These are phyloP conservation scores for Pseudisothecium myosuroides DNA, from an alignment of 225 moss, liverwort and hornwort genomes.

Conservation along the genomic window DNA sequence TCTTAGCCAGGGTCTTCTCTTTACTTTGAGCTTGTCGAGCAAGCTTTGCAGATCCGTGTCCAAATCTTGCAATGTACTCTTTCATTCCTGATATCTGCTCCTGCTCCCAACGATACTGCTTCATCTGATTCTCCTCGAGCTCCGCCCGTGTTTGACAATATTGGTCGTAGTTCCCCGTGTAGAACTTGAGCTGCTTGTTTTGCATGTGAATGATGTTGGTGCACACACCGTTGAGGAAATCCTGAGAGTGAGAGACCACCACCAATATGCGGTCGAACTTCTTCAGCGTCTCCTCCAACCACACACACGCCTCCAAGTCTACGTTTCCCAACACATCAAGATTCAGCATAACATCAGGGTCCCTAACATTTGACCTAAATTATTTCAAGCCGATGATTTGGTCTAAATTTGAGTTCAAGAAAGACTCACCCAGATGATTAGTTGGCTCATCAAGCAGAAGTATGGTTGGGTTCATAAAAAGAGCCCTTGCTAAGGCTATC, in stretches of 20 bases:
- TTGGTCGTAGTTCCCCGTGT: slow-evolving; percentile 74
- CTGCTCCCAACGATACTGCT: slow-evolving; percentile 93
- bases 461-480: slow-evolving; percentile 96
- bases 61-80: slow-evolving; percentile 83
- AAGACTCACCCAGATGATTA: slow-evolving; percentile 67
- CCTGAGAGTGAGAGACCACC: slow-evolving; percentile 84
- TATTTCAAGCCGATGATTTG: neutral
- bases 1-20: slow-evolving; percentile 87
- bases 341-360: neutral
- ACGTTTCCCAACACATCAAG: slow-evolving; percentile 1
- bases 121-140: slow-evolving; percentile 92
- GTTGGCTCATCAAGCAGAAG: slow-evolving; percentile 86
- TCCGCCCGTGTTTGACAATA: slow-evolving; percentile 64
- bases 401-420: neutral
- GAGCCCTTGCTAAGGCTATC: slow-evolving; percentile 75
- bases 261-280: slow-evolving; percentile 87
- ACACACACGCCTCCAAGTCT: slow-evolving; percentile 92
- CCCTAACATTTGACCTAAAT: neutral
- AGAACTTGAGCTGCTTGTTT: slow-evolving; percentile 75
- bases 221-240: slow-evolving; percentile 78
- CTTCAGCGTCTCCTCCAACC: slow-evolving; percentile 77
- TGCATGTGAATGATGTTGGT: slow-evolving; percentile 95
- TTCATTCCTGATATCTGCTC: slow-evolving; percentile 85
- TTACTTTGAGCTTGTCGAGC: slow-evolving; percentile 89
- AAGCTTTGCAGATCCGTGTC: slow-evolving; percentile 83